phyloP scores from a whole-genome alignment of 345 rosid species.

The Euclidium syriacum region DNA sequence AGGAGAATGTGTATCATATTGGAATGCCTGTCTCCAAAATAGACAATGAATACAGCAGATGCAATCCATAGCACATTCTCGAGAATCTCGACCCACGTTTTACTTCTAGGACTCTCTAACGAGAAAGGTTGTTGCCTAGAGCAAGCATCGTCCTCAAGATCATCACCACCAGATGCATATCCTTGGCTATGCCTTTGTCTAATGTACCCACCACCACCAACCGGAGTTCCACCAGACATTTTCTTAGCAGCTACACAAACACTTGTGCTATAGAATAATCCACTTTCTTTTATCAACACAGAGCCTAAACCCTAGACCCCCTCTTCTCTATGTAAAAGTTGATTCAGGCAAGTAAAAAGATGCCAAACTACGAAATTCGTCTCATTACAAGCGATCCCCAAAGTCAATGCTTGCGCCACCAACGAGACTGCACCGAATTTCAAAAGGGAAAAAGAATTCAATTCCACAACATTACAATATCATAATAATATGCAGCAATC shows the following conservation, averaged over 20 bases:
- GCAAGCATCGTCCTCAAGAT: conserved; percentile 88
- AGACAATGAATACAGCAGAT: conserved; percentile 66
- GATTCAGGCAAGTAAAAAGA: background rate
- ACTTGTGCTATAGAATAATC: background rate
- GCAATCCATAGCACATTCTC: conserved; percentile 87
- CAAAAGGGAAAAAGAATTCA: background rate
- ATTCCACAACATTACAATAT: background rate
- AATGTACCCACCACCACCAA: conserved; percentile 80
- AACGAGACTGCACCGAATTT: conserved; percentile 13
- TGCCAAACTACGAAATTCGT: conserved; percentile 4
- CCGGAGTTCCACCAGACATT: conserved; percentile 98
- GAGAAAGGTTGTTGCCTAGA: conserved; percentile 62
- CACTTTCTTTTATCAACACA: background rate
- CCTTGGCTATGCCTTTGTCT: conserved; percentile 97
- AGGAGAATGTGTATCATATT: conserved; percentile 63
- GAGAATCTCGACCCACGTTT: conserved; percentile 63
- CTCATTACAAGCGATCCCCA: conserved; percentile 7
- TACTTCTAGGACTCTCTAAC: conserved; percentile 32
- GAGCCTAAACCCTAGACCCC: background rate
- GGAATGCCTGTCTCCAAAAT: conserved; percentile 74
- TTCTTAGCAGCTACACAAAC: background rate
- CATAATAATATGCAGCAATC: background rate
- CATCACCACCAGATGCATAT: conserved; percentile 79
- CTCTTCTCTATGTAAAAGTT: background rate
- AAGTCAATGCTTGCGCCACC: background rate